Percentiles rank a stretch among this genome's conserved stretches.
phyloP scores from a whole-genome alignment of 2,329 filamentous ascomycete species.

The Neopestalotiopsis clavispora region DNA sequence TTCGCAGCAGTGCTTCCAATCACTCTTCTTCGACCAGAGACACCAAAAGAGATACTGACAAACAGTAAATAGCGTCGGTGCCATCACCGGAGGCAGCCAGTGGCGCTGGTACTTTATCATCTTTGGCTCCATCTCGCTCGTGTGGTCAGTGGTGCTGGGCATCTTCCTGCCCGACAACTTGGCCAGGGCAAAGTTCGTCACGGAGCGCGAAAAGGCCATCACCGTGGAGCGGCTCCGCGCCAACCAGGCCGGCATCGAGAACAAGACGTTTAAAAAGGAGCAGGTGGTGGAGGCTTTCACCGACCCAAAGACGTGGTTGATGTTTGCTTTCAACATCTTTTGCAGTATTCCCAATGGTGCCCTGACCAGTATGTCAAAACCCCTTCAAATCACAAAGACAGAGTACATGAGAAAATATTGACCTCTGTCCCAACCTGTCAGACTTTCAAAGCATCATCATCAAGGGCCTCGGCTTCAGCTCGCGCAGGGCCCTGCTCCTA shows the following conservation, averaged over 20 bases:
- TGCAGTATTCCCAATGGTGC: constrained; percentile 59
- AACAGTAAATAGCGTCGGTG: constrained; percentile 51
- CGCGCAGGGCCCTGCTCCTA: constrained; percentile 16
- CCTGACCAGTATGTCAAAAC: constrained; percentile 7
- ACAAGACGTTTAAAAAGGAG: constrained; percentile 40
- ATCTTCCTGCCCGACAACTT: constrained; percentile 66
- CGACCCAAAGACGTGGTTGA: constrained; percentile 28
- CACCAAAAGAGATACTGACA: not conserved
- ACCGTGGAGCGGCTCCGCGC: constrained; percentile 56
- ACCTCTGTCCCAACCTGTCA: not conserved
- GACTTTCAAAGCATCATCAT: constrained; percentile 20
- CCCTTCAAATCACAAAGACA: not conserved
- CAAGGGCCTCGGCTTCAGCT: constrained; percentile 19
- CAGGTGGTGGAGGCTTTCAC: constrained; percentile 25
- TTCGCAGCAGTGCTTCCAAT: not conserved
- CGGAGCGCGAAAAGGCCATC: constrained; percentile 58
- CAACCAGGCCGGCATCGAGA: constrained; percentile 54
- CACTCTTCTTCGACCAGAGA: no score
- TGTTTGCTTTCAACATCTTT: constrained; percentile 48
- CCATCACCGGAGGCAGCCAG: constrained; percentile 49
- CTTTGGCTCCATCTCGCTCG: constrained; percentile 58
- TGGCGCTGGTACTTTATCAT: constrained; percentile 58
- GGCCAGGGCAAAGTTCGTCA: constrained; percentile 65
- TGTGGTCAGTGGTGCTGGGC: constrained; percentile 61
- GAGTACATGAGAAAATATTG: not conserved